phyloP scores from a whole-genome alignment of 176 grass and related monocot species.

The bread wheat (Triticum aestivum) region IWGSC_CS_RefSeq_v2.1 NC_057807.1:458935888-458936387 shows the following conservation, averaged over 20 bases:
- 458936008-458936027: conserved; percentile 25
- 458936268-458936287: conserved; percentile 24
- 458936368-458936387: not conserved
- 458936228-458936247: conserved; percentile 28
- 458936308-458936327: not conserved
- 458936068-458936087: not conserved
- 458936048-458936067: too few relatives aligned
- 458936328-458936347: not conserved
- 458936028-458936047: conserved; percentile 12
- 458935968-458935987: conserved; percentile 1
- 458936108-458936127: conserved; percentile 15
- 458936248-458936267: conserved; percentile 14
- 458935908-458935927: conserved; percentile 33
- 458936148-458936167: conserved; percentile 17
- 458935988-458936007: conserved; percentile 2
- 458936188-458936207: conserved; percentile 38
- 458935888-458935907: conserved; percentile 27
- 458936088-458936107: conserved; percentile 14
- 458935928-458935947: conserved; percentile 12
- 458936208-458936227: conserved; percentile 15
- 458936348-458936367: not conserved
- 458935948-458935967: conserved; percentile 26
- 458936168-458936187: conserved; percentile 33
- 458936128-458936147: not conserved
- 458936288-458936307: conserved; percentile 28